A percentile compares a stretch with the other conserved stretches of the same genome.
Evolutionary conservation across 2,329 filamentous ascomycete species (phyloP).

Genomic region (Mollisiaceae sp.): DNA sequence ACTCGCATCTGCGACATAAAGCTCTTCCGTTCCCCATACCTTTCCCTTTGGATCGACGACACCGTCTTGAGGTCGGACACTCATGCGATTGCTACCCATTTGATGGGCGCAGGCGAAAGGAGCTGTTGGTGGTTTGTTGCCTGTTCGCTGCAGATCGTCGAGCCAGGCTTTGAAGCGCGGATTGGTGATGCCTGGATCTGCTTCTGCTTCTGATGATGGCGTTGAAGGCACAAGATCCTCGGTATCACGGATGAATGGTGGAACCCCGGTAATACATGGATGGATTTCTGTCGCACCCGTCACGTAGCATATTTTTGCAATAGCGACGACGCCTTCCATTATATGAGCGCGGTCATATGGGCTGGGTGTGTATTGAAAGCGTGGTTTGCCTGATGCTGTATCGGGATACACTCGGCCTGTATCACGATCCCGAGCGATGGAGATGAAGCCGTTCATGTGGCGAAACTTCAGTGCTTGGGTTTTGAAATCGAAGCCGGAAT

Average conservation of each 20-base stretch:
- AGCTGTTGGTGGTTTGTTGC: conserved; percentile 56
- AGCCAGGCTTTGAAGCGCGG: conserved; percentile 67
- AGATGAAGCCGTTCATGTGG: conserved; percentile 74
- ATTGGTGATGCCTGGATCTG: conserved; percentile 57
- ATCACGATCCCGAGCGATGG: conserved; percentile 77
- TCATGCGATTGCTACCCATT: conserved; percentile 81
- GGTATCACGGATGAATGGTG: conserved; percentile 57
- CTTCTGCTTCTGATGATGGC: conserved; percentile 11
- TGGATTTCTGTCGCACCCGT: conserved; percentile 83
- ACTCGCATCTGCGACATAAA: conserved; percentile 77
- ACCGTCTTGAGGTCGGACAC: conserved; percentile 51
- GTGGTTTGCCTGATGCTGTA: conserved; percentile 64
- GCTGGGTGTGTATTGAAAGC: conserved; percentile 73
- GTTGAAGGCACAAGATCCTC: neutral
- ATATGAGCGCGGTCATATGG: conserved; percentile 74
- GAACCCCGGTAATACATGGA: conserved; percentile 63
- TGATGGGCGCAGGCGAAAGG: conserved; percentile 77
- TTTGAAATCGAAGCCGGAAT: conserved; percentile 73
- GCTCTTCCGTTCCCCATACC: conserved; percentile 68
- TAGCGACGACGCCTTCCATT: conserved; percentile 71
- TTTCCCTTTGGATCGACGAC: conserved; percentile 63
- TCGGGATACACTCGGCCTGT: conserved; percentile 76
- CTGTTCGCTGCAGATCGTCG: conserved; percentile 51
- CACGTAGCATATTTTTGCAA: conserved; percentile 78
- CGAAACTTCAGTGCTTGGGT: conserved; percentile 69